Base-by-base conservation (phyloP, 2,329 filamentous ascomycete genomes). In the Colletotrichum sp. region DNA sequence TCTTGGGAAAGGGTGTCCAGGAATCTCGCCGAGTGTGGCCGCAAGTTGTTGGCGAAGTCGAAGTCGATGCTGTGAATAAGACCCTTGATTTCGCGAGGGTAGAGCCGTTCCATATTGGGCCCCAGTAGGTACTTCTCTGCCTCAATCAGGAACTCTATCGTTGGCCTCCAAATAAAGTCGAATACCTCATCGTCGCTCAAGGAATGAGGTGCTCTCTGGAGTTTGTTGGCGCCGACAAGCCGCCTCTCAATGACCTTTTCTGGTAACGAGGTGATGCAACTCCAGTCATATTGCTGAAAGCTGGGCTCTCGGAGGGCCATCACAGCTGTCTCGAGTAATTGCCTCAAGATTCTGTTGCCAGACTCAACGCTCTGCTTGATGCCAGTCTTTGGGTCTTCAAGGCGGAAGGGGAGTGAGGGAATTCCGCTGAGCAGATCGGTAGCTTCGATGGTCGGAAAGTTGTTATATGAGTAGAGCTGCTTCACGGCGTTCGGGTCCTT, bases 401-500 rank as follows among this genome's bases (percentile, higher is more conserved):
- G 66, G 25, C 27, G 62, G 25, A n/a, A 16, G 56, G 55, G 15
- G 13, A 15, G 13, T 10, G 28, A 12, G 18, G 65, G 28, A 25
- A 60, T 36, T 5, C 48, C 66, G 34, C 71, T 74, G 34, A 71
- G 67, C 9, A 60, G 22, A 6, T 28, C 48, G 16, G 48, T 13
- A 3, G 55, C 22, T 48, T 74, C 67, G 27, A n/a, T 15, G 6
- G 58, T 60, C 16, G 52, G 18, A 6, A 73, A 4, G 25, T 15
- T 18, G 10, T 15, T 16, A 12, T 13, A 25, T 15, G 25, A 36
- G 55, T 82, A 84, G 4, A 83, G 5, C 6, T 67, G 60, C 4
- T 32, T 70, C 8, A 77, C 70, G 0, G 78, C 73, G 12, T 77
- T 52, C 3, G 73, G 32, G 48, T 83, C 82, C n/a, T 81, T 83